These are phyloP conservation scores for Euphorbia pulcherrima DNA, from an alignment of 345 rosid species.

Conservation along the genomic window DNA sequence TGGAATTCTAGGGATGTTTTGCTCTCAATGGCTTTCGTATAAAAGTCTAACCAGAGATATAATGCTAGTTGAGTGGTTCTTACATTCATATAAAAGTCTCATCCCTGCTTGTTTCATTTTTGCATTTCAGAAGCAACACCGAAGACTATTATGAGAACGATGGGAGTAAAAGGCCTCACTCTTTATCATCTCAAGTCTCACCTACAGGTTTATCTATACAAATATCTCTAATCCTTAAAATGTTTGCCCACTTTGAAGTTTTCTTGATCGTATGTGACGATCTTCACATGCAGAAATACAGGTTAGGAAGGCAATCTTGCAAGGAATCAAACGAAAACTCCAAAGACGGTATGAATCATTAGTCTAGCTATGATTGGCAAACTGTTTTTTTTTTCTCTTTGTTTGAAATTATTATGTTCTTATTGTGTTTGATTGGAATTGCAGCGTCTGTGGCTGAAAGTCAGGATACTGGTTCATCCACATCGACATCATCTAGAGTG, in stretches of 20 bases:
- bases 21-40: no score
- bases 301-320: constrained; percentile 79
- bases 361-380: not conserved
- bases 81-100: no score
- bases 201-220: constrained; percentile 27
- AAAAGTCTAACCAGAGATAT: no score
- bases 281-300: constrained; percentile 57
- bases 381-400: not conserved
- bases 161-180: constrained; percentile 38
- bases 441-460: constrained; percentile 78
- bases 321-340: constrained; percentile 76
- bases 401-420: constrained; percentile 7
- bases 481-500: constrained; percentile 59
- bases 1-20: no score
- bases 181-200: constrained; percentile 39
- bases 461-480: constrained; percentile 75
- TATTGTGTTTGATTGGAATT: constrained; percentile 19
- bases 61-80: no score
- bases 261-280: not conserved
- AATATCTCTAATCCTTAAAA: not conserved
- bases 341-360: constrained; percentile 59
- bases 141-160: constrained; percentile 34
- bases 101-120: no score
- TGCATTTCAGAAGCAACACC: constrained; percentile 33
- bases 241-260: not conserved